Evolutionary conservation across 2,329 filamentous ascomycete species (phyloP).

Genomic region (Paecilomyces variotii): DNA sequence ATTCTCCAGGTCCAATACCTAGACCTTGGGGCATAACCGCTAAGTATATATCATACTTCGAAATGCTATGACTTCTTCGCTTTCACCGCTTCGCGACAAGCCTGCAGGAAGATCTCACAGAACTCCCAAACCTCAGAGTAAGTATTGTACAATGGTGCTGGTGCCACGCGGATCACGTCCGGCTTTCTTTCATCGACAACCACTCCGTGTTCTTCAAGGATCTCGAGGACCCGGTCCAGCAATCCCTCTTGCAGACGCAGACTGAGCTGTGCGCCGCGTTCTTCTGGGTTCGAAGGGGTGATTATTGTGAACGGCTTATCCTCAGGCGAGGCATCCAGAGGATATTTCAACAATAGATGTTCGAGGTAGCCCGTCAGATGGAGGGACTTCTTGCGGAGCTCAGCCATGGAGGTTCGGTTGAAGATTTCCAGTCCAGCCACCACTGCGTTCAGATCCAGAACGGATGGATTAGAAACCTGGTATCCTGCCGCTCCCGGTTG

Average conservation of each 20-base stretch:
- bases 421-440: conserved; percentile 68
- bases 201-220: conserved; percentile 60
- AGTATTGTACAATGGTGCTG: conserved; percentile 74
- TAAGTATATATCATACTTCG: neutral
- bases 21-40: too few species aligned
- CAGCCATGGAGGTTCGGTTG: conserved; percentile 59
- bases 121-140: conserved; percentile 66
- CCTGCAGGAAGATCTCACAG: conserved; percentile 44
- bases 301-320: conserved; percentile 51
- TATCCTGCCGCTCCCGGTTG: conserved; percentile 71
- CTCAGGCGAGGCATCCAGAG: conserved; percentile 17
- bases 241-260: conserved; percentile 60
- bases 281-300: conserved; percentile 59
- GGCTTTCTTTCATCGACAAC: conserved; percentile 79
- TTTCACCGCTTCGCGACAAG: conserved; percentile 34
- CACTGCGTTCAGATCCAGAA: conserved; percentile 68
- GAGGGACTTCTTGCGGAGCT: conserved; percentile 62
- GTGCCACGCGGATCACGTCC: conserved; percentile 75
- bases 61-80: conserved; percentile 7
- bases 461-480: conserved; percentile 78
- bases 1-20: too few species aligned
- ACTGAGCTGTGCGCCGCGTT: conserved; percentile 73
- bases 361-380: conserved; percentile 71
- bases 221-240: conserved; percentile 58
- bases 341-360: conserved; percentile 46